Evolutionary conservation across 768 basidiomycete species (phyloP).

Genomic region (Leccinum pellstonianum): DNA sequence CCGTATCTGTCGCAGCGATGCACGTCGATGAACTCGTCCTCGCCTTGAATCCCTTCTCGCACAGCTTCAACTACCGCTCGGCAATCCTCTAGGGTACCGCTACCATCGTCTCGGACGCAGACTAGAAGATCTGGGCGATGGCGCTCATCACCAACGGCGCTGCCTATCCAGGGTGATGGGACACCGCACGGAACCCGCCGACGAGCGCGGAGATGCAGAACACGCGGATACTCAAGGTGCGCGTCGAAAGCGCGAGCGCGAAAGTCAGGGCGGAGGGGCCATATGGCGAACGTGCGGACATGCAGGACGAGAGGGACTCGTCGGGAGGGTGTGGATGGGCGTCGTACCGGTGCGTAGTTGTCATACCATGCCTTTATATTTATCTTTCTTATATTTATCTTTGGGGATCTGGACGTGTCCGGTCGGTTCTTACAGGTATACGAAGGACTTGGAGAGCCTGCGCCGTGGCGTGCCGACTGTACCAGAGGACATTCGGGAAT

Average conservation of each 20-base stretch:
- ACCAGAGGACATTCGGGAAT: constrained; percentile 22
- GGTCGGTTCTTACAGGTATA: constrained; percentile 16
- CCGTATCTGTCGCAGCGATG: constrained; percentile 26
- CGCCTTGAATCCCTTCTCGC: constrained; percentile 23
- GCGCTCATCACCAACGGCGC: constrained; percentile 22
- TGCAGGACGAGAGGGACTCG: constrained; percentile 13
- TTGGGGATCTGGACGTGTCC: background rate
- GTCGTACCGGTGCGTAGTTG: constrained; percentile 23
- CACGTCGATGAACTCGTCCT: constrained; percentile 26
- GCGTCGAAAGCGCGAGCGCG: constrained; percentile 22
- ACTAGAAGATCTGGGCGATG: constrained; percentile 29
- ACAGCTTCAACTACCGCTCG: constrained; percentile 29
- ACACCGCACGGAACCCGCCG: constrained; percentile 20
- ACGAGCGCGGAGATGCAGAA: constrained; percentile 25
- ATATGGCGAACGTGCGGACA: constrained; percentile 19
- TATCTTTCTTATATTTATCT: background rate
- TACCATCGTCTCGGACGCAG: constrained; percentile 12
- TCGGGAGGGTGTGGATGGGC: constrained; percentile 23
- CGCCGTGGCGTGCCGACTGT: constrained; percentile 12
- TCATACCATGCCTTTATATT: background rate
- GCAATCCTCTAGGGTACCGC: constrained; percentile 23
- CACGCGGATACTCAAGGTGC: constrained; percentile 24
- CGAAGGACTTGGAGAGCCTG: constrained; percentile 26
- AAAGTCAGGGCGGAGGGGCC: constrained; percentile 25
- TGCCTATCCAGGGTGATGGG: constrained; percentile 22